phyloP scores from a whole-genome alignment of 805 yeast genomes.

The Starmerella stigmatis region DNA sequence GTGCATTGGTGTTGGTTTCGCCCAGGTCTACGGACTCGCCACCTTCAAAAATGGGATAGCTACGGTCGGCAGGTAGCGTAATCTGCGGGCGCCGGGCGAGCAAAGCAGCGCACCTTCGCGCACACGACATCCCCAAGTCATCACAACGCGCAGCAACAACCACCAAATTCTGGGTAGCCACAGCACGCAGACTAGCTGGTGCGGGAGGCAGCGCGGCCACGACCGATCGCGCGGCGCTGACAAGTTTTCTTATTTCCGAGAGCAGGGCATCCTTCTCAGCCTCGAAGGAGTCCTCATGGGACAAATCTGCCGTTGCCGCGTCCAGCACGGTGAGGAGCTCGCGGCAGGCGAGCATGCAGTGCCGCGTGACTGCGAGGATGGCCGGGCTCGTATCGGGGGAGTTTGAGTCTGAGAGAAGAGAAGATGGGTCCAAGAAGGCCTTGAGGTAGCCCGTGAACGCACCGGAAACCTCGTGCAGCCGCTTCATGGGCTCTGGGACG shows the following conservation, averaged over 20 bases:
- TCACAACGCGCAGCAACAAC: conserved; percentile 29
- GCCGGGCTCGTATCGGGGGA: conserved; percentile 24
- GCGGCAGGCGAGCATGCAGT: conserved; percentile 34
- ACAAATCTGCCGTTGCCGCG: conserved; percentile 25
- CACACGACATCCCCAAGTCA: conserved; percentile 22
- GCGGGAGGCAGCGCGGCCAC: conserved; percentile 27
- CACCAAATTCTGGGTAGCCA: conserved; percentile 25
- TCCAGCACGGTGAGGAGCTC: conserved; percentile 33
- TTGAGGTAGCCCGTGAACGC: conserved; percentile 31
- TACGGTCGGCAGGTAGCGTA: conserved; percentile 23
- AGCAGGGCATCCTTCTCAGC: conserved; percentile 30
- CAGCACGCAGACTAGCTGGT: conserved; percentile 16
- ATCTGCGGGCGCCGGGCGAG: conserved; percentile 29
- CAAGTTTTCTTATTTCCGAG: conserved; percentile 30
- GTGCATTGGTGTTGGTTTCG: background rate
- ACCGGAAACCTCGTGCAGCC: conserved; percentile 31
- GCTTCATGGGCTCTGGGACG: conserved; percentile 26
- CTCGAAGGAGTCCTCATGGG: conserved; percentile 24
- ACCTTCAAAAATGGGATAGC: conserved; percentile 27
- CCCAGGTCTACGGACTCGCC: background rate
- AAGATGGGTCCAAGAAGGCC: conserved; percentile 27
- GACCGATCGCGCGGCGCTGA: conserved; percentile 31
- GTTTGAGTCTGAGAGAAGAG: conserved; percentile 27
- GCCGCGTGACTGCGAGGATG: conserved; percentile 31
- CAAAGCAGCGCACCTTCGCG: conserved; percentile 19